Conservation (phyloP, 371 early-diverging fungal genomes). For the Sanchytrium tribonematis region DNA sequence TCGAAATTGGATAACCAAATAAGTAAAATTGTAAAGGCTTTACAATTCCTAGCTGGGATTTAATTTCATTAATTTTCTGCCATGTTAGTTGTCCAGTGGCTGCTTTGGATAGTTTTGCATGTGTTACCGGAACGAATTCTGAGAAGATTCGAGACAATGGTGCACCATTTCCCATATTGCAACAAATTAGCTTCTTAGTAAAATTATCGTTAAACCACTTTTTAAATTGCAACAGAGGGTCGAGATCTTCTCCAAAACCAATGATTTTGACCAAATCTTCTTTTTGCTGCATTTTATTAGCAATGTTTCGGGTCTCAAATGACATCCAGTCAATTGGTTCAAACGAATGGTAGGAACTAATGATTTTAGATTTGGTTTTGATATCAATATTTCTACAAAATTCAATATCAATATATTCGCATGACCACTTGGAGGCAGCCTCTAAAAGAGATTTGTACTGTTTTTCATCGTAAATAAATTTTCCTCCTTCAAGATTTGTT, state of each 20-base stretch:
- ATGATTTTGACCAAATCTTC: conserved; percentile 76
- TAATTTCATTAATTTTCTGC: conserved; percentile 38
- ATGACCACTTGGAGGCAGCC: conserved; percentile 51
- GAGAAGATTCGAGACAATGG: conserved; percentile 64
- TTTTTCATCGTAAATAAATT: conserved; percentile 35
- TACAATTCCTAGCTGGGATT: conserved; percentile 35
- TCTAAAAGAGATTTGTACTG: conserved; percentile 26
- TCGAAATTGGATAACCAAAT: conserved; percentile 69
- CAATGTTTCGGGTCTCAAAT: conserved; percentile 7
- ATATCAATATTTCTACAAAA: conserved; percentile 11
- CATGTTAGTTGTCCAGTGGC: conserved; percentile 85
- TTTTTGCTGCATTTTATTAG: conserved; percentile 12
- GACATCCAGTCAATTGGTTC: conserved; percentile 16
- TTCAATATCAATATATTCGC: conserved; percentile 81
- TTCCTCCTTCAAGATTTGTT: conserved; percentile 55
- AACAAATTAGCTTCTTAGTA: conserved; percentile 49
- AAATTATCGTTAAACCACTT: conserved; percentile 12
- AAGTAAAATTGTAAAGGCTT: conserved; percentile 40
- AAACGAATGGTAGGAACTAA: conserved; percentile 72
- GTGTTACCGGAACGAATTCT: conserved; percentile 62
- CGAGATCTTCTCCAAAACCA: conserved; percentile 34
- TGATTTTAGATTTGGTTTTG: conserved; percentile 32
- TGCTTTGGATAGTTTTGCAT: conserved; percentile 46
- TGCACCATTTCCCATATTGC: conserved; percentile 72
- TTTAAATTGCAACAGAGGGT: conserved; percentile 32